These are phyloP conservation scores for Lipomyces chichibuensis DNA, from an alignment of 805 yeast species.

Conservation along the genomic window DNA sequence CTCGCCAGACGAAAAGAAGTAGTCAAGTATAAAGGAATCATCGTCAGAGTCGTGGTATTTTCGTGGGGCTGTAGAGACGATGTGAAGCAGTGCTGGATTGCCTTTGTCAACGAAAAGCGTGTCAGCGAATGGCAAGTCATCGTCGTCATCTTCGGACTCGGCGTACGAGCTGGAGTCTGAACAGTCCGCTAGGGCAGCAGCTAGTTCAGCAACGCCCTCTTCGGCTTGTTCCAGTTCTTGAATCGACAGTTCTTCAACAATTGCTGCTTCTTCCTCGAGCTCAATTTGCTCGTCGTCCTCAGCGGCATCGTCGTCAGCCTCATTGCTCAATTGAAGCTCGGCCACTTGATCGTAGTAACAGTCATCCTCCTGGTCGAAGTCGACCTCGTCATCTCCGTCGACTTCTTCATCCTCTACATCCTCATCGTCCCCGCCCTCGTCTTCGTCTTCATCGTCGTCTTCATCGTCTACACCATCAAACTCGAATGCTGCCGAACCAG, in stretches of 20 bases:
- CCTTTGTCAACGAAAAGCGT: conserved; percentile 38
- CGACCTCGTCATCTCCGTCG: conserved; percentile 43
- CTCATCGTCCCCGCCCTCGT: conserved; percentile 37
- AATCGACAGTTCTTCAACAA: conserved; percentile 34
- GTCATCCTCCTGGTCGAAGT: conserved; percentile 57
- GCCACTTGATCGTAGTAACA: conserved; percentile 51
- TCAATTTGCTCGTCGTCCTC: conserved; percentile 47
- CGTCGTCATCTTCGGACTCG: conserved; percentile 40
- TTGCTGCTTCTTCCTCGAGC: conserved; percentile 42
- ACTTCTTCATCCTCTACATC: conserved; percentile 45
- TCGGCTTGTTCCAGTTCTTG: conserved; percentile 16
- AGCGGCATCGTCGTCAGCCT: conserved; percentile 20
- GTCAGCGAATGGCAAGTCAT: conserved; percentile 33
- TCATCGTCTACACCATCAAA: conserved; percentile 19
- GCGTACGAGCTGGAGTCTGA: conserved; percentile 40
- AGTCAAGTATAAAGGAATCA: conserved; percentile 74
- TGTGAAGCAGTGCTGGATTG: conserved; percentile 37
- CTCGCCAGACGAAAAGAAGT: conserved; percentile 59
- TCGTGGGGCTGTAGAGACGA: conserved; percentile 39
- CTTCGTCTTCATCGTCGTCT: conserved; percentile 36
- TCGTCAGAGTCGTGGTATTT: conserved; percentile 49
- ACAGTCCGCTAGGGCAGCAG: conserved; percentile 15
- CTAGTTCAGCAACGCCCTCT: conserved; percentile 5
- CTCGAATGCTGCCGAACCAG: conserved; percentile 6
- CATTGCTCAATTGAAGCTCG: conserved; percentile 42